Evolutionary conservation across 805 yeast species (phyloP), one percentile per base, ranked within the genome.

Genomic region (Ogataea henricii): DNA sequence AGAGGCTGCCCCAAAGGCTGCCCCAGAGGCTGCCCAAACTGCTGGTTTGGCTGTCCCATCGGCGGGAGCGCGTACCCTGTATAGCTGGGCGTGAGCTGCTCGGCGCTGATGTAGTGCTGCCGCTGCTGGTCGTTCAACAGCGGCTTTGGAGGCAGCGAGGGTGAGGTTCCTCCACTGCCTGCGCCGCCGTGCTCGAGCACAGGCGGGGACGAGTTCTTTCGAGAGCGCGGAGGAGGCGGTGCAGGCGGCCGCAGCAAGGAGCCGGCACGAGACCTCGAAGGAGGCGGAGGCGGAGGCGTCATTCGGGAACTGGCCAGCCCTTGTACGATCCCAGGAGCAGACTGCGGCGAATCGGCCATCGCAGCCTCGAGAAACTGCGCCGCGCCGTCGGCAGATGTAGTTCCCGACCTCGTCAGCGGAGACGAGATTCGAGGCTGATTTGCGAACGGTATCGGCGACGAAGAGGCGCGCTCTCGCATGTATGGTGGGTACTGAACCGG

Each of bases 141-240:
- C 7, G 69, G 69, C 42, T 64, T 65, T 0, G 67, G 68, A 4
- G 68, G 69, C 29, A 64, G 47, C 2, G 50, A 47, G 5, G 68
- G 68, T 27, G 56, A 43, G 18, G 10, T 22, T 10, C 23, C 34
- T 5, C 17, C 44, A 25, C 16, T 22, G 9, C 20, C 29, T 5
- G 16, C 43, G 8, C 22, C n/a, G n/a, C 42, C 42, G 32, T 30
- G 45, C 30, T 47, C 54, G 45, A 56, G 32, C 12, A 46, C 48
- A 17, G 54, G 58, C 8, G 50, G 66, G 3, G 60, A 52, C 2
- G 66, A 60, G n/a, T 45, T 41, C 40, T 62, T 63, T 33, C 66
- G 52, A 1, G 64, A 50, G 30, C 62, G 52, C 5, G 67, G 66
- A n/a, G 65, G 66, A 6, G 65, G 66, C 13, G 66, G 66, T 6